Percentiles rank a stretch among this genome's conserved stretches.
phyloP scores from a whole-genome alignment of 352 stramenopile species.

The Phytophthora chlamydospora region DNA sequence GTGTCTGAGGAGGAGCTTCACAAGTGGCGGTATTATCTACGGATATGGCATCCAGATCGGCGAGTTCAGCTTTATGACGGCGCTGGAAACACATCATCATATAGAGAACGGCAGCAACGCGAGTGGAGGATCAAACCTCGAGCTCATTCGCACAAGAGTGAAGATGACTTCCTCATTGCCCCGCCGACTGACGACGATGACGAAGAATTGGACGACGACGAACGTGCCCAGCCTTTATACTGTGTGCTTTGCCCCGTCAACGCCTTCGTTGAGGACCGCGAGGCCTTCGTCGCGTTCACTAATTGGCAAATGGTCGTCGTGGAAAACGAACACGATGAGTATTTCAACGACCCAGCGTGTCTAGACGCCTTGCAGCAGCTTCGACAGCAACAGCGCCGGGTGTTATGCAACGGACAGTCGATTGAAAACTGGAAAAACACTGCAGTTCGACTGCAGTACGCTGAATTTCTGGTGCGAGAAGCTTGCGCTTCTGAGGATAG shows the following conservation, averaged over 20 bases:
- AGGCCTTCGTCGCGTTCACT: slow-evolving; percentile 51
- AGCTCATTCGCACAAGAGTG: slow-evolving; percentile 24
- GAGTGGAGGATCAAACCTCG: slow-evolving; percentile 58
- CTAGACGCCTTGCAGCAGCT: slow-evolving; percentile 52
- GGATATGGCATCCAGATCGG: slow-evolving; percentile 53
- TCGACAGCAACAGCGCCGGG: slow-evolving; percentile 50
- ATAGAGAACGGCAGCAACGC: slow-evolving; percentile 53
- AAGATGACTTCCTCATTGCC: slow-evolving; percentile 38
- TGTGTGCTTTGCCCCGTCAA: slow-evolving; percentile 67
- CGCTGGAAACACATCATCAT: slow-evolving; percentile 22
- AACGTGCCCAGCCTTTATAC: slow-evolving; percentile 55
- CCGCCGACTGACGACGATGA: slow-evolving; percentile 39
- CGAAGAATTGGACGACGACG: slow-evolving; percentile 56
- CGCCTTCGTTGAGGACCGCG: slow-evolving; percentile 57
- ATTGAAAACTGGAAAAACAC: slow-evolving; percentile 65
- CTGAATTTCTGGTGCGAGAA: slow-evolving; percentile 57
- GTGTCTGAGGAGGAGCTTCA: slow-evolving; percentile 77
- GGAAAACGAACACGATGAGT: slow-evolving; percentile 64
- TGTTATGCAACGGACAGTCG: slow-evolving; percentile 69
- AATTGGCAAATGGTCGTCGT: slow-evolving; percentile 79
- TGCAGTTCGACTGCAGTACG: slow-evolving; percentile 47
- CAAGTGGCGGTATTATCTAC: slow-evolving; percentile 82
- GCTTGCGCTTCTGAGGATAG: slow-evolving; percentile 3
- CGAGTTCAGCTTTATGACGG: slow-evolving; percentile 71
- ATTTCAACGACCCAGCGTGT: slow-evolving; percentile 52